Percentiles rank a stretch among this genome's conserved stretches.
phyloP scores from a whole-genome alignment of 2,329 filamentous ascomycete genomes.

The Penicillium sp. region DNA sequence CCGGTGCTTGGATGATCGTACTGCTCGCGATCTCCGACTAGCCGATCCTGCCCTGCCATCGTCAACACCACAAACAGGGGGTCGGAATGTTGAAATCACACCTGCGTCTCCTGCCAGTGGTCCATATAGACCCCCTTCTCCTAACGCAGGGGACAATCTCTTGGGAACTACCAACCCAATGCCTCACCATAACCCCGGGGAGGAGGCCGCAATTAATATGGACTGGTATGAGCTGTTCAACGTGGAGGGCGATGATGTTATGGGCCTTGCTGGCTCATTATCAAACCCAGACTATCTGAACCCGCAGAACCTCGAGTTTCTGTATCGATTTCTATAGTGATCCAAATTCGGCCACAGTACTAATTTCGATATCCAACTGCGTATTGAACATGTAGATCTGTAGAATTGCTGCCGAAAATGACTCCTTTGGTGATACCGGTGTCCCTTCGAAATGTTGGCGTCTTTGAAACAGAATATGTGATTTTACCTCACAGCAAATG shows the following conservation, averaged over 20 bases:
- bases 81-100: not conserved
- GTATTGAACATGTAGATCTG: too few relatives aligned
- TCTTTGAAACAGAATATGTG: too few relatives aligned
- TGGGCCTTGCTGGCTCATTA: slow-evolving; percentile 26
- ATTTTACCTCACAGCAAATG: too few relatives aligned
- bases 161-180: slow-evolving; percentile 2
- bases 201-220: slow-evolving; percentile 19
- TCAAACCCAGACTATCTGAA: slow-evolving; percentile 31
- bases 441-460: too few relatives aligned
- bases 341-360: not conserved
- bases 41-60: slow-evolving; percentile 11
- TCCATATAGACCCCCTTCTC: not conserved
- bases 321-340: slow-evolving; percentile 28
- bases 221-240: slow-evolving; percentile 33
- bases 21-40: slow-evolving; percentile 38
- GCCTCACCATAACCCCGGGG: slow-evolving; percentile 7
- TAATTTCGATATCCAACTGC: not conserved
- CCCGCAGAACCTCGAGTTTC: slow-evolving; percentile 29
- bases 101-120: not conserved
- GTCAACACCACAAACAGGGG: not conserved
- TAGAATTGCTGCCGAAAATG: too few relatives aligned
- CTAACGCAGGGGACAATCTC: slow-evolving; percentile 3
- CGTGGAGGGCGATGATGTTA: slow-evolving; percentile 27
- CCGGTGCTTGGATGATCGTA: slow-evolving; percentile 47
- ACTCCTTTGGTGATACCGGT: too few relatives aligned